Base-by-base conservation (phyloP, 2,329 filamentous ascomycete species). In the Dactylellina drechsleri region DNA sequence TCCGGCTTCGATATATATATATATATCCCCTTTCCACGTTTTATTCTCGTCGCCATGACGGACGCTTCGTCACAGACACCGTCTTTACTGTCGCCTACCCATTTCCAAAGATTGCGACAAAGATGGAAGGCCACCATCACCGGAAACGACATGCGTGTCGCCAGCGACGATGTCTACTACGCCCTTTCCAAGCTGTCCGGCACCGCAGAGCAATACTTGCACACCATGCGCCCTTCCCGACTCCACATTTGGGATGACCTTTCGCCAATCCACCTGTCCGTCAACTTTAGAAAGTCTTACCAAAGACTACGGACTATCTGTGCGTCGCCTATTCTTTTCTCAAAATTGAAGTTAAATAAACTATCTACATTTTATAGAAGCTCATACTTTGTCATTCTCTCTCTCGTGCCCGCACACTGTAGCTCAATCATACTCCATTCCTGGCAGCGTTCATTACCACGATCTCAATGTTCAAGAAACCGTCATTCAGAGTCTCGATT, bases 31-130 rank as follows among this genome's bases (percentile, higher is more conserved):
- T 36, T 36, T 36, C 10, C 31, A 36, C 31, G 6, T 36, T 36
- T 10, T 36, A 36, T 8, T 36, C 31, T 36, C 31, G 5, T 36
- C 67, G 56, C 41, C 52, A 52, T 70, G 50, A 59, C 50, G 6
- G 31, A 54, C 1, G 20, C 62, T 6, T 13, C 31, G 36, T 54
- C 16, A 13, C 50, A 10, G 57, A 59, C 36, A 2, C 31, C 31
- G 31, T 20, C 36, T 12, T 20, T 49, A 72, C 76, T 58, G 74
- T 82, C 82, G 23, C 64, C 62, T 16, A 52, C 62, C n/a, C 28
- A 67, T 26, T 76, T 72, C 66, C 54, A 65, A 50, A 45, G 41
- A 3, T 66, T 76, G 40, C 76, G 71, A 12, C 60, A 67, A 47
- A 57, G 58, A 75, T 77, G 75, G 75, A 70, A 57, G 18, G 60